phyloP scores from a whole-genome alignment of 2,329 filamentous ascomycete species.

The Fusarium scirpi region DNA sequence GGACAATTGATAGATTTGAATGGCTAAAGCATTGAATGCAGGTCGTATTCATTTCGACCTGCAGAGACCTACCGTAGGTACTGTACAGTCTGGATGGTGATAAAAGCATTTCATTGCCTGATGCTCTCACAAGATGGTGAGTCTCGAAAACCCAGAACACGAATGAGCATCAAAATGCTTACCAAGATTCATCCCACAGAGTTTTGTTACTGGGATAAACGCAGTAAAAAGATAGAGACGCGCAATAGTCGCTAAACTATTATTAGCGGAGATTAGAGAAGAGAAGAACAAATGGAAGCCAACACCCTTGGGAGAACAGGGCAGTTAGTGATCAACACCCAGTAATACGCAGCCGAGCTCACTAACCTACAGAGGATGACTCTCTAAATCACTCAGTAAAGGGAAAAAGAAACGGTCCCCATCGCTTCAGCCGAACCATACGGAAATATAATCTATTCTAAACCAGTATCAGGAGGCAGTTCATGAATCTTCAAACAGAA shows the following conservation, averaged over 20 bases:
- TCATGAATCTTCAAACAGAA: background rate
- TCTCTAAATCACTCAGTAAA: background rate
- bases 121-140: background rate
- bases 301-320: background rate
- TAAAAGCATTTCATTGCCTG: background rate
- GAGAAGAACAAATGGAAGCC: background rate
- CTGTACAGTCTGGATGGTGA: background rate
- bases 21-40: background rate
- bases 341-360: background rate
- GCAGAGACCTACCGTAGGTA: background rate
- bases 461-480: background rate
- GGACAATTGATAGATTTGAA: background rate
- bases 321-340: background rate
- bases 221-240: background rate
- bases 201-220: background rate
- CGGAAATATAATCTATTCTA: background rate
- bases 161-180: background rate
- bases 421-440: background rate
- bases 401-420: background rate
- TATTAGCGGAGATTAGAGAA: background rate
- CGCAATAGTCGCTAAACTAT: background rate
- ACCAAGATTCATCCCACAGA: background rate
- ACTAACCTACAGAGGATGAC: background rate
- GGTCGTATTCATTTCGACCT: constrained; percentile 1
- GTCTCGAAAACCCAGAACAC: background rate